Conservation (phyloP, 2,329 filamentous ascomycete species). For the Hymenoscyphus repandus region DNA sequence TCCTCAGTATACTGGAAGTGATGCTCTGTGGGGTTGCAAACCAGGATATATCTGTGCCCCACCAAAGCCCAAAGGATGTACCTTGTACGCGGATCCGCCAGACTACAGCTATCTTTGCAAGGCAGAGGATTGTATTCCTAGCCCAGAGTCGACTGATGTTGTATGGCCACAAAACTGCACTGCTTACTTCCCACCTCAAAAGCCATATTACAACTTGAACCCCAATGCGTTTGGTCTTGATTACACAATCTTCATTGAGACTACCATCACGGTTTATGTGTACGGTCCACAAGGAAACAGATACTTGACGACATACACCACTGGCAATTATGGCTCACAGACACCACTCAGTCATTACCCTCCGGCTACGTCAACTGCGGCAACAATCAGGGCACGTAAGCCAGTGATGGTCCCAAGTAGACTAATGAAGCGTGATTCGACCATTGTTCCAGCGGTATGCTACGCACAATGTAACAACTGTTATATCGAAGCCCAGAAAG, state of each 20-base stretch:
- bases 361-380: constrained; percentile 11
- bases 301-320: constrained; percentile 39
- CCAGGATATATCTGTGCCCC: constrained; percentile 39
- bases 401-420: constrained; percentile 1
- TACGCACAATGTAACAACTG: constrained; percentile 48
- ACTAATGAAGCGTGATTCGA: constrained; percentile 36
- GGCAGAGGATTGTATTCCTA: constrained; percentile 35
- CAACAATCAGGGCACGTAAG: constrained; percentile 1
- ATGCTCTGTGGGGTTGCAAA: constrained; percentile 38
- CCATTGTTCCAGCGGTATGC: constrained; percentile 43
- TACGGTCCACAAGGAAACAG: constrained; percentile 12
- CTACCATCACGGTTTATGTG: constrained; percentile 34
- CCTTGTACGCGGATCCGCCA: constrained; percentile 37
- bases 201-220: constrained; percentile 61
- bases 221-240: constrained; percentile 57
- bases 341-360: constrained; percentile 39
- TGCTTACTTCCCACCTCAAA: constrained; percentile 45
- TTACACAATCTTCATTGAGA: constrained; percentile 54
- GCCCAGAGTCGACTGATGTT: constrained; percentile 27
- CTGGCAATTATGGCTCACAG: constrained; percentile 52
- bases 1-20: constrained; percentile 21
- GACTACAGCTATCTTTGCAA: constrained; percentile 34
- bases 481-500: constrained; percentile 38
- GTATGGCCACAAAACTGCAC: constrained; percentile 43
- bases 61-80: constrained; percentile 34